These are phyloP conservation scores for Plasmodium blacklocki DNA, from an alignment of 169 alveolate species.

Conservation along the genomic window DNA sequence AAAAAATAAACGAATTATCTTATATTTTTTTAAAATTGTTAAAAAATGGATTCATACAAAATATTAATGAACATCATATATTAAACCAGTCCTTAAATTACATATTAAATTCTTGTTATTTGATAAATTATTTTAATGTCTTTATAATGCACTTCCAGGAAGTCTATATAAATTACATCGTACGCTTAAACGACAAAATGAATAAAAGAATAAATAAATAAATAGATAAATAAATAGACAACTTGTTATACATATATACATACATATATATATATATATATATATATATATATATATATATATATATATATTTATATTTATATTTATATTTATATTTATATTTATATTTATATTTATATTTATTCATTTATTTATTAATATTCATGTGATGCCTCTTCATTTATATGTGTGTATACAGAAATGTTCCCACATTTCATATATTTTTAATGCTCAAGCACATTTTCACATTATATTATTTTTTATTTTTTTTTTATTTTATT, in stretches of 20 bases:
- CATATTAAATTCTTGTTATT: constrained; percentile 44
- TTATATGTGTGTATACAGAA: no score
- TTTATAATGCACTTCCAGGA: constrained; percentile 50
- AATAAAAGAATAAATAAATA: constrained; percentile 2
- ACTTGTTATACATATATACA: not conserved
- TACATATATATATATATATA: no score
- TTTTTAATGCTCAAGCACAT: no score
- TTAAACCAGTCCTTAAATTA: constrained; percentile 19
- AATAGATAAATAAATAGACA: constrained; percentile 1
- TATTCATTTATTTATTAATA: no score
- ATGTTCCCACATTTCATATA: no score
- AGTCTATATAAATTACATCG: constrained; percentile 23
- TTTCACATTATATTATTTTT: not conserved
- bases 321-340: no score
- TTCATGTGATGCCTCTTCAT: no score
- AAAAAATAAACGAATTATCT: constrained; percentile 11
- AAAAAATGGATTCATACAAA: constrained; percentile 14
- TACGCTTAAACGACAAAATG: not conserved
- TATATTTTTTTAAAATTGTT: constrained; percentile 24
- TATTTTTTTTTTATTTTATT: not conserved
- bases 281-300: no score
- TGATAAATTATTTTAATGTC: constrained; percentile 31
- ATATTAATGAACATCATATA: constrained; percentile 20
- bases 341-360: no score
- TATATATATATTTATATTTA: no score